Base-by-base conservation (phyloP, 768 basidiomycete species). In the Boletus rubropictus region DNA sequence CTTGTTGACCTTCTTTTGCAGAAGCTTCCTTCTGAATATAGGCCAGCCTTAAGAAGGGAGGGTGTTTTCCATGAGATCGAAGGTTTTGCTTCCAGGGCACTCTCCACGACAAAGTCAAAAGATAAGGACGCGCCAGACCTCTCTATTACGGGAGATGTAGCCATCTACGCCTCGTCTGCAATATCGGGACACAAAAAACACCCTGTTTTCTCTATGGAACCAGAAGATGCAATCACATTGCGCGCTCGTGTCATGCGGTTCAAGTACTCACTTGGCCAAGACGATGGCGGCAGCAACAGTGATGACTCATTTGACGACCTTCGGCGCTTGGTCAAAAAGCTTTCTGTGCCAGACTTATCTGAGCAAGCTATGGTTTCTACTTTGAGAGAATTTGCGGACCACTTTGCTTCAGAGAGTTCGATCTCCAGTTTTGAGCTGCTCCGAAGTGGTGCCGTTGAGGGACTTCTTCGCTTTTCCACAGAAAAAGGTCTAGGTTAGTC, bases 41-140 rank as follows among this genome's bases (percentile, higher is more conserved):
- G 82, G 60, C 86, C 90, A 15, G 82, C 86, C 0, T 92, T 98
- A 76, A 82, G 89, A 18, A 78, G 94, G 24, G 95, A 99, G 69
- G 96, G 96, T 8, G 96, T 98, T 24, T 84, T 96, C 65, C 89
- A 97, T 66, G 96, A 98, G 64, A 82, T 99, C 31, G 92, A 93
- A 54, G 64, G 71, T 8, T 70, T 94, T 24, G 85, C 91, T 7
- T 75, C 75, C 11, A 78, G 84, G 41, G 61, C 76, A 7, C 70
- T 95, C 29, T 71, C 76, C 5, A 72, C 80, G 0, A 57, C 72
- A 12, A 81, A 77, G 57, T 46, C 72, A 7, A 85, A 82, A 51
- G 73, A 72, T 39, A 69, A 68, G 51, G 64, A 68, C 22, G 53
- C 54, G 7, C 58, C 68, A 11, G 65, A 73, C 18, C 44, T 58